Evolutionary conservation across 176 grass and related monocot genomes (phyloP).

Genomic region (Paspalum notatum): DNA sequence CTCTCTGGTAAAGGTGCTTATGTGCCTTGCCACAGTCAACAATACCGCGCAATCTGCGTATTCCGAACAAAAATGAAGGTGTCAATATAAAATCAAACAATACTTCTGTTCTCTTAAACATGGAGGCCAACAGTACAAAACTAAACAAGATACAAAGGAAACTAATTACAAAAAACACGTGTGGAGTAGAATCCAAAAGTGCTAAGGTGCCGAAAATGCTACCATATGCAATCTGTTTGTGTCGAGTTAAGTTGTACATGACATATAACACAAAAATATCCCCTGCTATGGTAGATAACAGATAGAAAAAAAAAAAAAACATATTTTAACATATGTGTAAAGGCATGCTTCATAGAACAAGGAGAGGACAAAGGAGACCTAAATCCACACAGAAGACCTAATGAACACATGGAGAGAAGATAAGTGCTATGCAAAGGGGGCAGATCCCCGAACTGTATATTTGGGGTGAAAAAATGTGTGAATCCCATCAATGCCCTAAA

Average conservation of each 20-base stretch:
- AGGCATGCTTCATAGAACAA: not conserved
- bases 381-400: slow-evolving; percentile 2
- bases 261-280: not conserved
- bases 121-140: slow-evolving; percentile 7
- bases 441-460: not conserved
- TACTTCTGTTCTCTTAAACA: slow-evolving; percentile 24
- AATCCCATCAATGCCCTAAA: not conserved
- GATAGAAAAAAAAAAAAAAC: not conserved
- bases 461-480: not conserved
- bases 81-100: not conserved
- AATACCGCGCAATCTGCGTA: slow-evolving; percentile 78
- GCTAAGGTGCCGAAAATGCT: slow-evolving; percentile 3
- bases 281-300: slow-evolving; percentile 21
- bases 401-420: not conserved
- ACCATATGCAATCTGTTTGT: not conserved
- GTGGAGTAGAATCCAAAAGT: not conserved
- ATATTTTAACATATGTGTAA: not conserved
- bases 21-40: slow-evolving; percentile 84
- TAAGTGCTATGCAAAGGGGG: not conserved
- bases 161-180: slow-evolving; percentile 5
- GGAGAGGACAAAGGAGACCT: not conserved
- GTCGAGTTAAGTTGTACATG: slow-evolving; percentile 8
- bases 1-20: slow-evolving; percentile 73
- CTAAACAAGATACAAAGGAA: not conserved
- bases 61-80: not conserved